Conservation (phyloP, 371 early-diverging fungal genomes). For the Apophysomyces ossiformis region DNA sequence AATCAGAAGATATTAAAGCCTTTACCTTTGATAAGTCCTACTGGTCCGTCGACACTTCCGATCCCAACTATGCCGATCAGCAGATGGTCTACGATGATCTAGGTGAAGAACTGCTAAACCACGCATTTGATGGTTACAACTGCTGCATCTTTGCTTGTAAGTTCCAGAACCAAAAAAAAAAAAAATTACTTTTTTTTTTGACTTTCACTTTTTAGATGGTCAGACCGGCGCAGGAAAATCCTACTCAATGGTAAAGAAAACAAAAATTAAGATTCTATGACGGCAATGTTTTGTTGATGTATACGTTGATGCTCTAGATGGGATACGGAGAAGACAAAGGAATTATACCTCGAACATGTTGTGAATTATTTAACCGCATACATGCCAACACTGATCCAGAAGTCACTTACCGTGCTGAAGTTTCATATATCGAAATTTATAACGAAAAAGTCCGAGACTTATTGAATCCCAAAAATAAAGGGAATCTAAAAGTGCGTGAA, state of each 20-base stretch:
- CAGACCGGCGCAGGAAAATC: slow-evolving; percentile 53
- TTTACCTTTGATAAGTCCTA: slow-evolving; percentile 90
- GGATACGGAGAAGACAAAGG: slow-evolving; percentile 80
- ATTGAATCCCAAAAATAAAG: slow-evolving; percentile 79
- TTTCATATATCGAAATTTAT: slow-evolving; percentile 85
- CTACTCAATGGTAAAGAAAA: slow-evolving; percentile 60
- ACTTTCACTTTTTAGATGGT: slow-evolving; percentile 60
- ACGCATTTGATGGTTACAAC: slow-evolving; percentile 89
- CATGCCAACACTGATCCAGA: slow-evolving; percentile 46
- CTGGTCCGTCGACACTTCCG: slow-evolving; percentile 76
- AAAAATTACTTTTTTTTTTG: not conserved
- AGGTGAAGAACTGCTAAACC: slow-evolving; percentile 80
- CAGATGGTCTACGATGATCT: slow-evolving; percentile 75
- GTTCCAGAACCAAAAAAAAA: not conserved
- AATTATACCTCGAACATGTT: slow-evolving; percentile 82
- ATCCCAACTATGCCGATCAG: slow-evolving; percentile 78
- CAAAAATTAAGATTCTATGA: not conserved
- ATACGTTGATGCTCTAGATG: slow-evolving; percentile 37
- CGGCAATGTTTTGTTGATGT: not conserved
- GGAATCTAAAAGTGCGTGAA: slow-evolving; percentile 84
- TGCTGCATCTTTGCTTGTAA: slow-evolving; percentile 88
- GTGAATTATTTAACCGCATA: slow-evolving; percentile 77
- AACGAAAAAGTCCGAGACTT: slow-evolving; percentile 95
- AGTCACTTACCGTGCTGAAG: slow-evolving; percentile 74
- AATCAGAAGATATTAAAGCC: slow-evolving; percentile 57